Percentiles rank a stretch among this genome's conserved stretches.
phyloP scores from a whole-genome alignment of 164 flowering plant genomes.

The Stephania cephalantha region DNA sequence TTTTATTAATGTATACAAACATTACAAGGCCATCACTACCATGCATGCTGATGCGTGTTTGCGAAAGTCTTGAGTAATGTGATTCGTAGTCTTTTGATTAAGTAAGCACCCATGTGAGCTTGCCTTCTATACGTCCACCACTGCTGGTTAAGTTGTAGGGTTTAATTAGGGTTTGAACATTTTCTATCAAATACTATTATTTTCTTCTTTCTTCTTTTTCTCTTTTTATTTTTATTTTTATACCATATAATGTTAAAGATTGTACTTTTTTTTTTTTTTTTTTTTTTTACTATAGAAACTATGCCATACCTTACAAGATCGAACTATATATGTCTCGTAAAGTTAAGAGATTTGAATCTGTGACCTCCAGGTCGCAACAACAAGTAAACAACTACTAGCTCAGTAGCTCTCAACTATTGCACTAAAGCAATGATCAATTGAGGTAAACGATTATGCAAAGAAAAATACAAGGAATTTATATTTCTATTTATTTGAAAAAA shows the following conservation, averaged over 20 bases:
- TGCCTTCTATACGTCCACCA: not conserved
- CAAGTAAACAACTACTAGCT: no score
- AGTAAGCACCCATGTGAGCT: not conserved
- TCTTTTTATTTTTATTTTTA: no score
- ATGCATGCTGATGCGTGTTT: not conserved
- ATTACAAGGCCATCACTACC: not conserved
- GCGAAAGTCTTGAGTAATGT: not conserved
- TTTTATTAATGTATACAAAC: not conserved
- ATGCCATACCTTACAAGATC: not conserved
- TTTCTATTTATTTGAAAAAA: no score
- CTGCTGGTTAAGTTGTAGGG: not conserved
- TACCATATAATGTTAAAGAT: no score
- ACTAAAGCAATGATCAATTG: no score
- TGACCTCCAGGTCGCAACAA: no score
- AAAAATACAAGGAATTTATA: no score
- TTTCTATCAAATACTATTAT: not conserved
- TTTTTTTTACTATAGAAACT: not conserved
- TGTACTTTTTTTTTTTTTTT: not conserved
- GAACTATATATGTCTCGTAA: not conserved
- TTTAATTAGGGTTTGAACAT: not conserved
- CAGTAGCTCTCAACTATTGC: no score
- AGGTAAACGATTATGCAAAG: no score
- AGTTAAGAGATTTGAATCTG: no score
- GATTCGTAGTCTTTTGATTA: not conserved
- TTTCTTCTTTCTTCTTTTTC: not conserved